Percentiles rank a stretch among this genome's conserved stretches.
Evolutionary conservation across 2,329 filamentous ascomycete genomes (phyloP).

Genomic region (Trichoderma koningiopsis): DNA sequence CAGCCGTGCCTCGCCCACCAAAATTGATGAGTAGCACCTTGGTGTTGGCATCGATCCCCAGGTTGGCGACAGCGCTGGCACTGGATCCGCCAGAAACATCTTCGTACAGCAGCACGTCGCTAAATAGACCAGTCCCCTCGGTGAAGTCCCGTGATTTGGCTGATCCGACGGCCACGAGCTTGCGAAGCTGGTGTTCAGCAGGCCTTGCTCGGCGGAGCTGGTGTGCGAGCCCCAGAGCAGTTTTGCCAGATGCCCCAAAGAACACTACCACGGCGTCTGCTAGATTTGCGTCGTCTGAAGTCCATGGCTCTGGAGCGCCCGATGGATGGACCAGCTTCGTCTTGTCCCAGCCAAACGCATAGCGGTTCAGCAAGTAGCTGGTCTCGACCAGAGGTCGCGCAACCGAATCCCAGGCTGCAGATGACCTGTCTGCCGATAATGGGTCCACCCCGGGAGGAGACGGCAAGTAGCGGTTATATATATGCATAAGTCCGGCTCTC

Average conservation of each 20-base stretch:
- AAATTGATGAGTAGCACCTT: constrained; percentile 9
- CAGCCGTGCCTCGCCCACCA: background rate
- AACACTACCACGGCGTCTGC: constrained; percentile 4
- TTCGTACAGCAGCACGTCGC: background rate
- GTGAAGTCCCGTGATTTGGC: background rate
- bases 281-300: background rate
- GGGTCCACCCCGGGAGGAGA: background rate
- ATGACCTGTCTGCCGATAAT: background rate
- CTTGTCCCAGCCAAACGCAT: constrained; percentile 2
- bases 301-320: background rate
- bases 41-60: constrained; percentile 2
- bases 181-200: background rate
- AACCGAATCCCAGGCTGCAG: background rate
- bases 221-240: background rate
- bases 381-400: background rate
- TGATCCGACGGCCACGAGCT: constrained; percentile 1
- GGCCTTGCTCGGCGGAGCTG: constrained; percentile 5
- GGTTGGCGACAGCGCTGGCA: background rate
- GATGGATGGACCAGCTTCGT: background rate
- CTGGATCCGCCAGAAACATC: background rate
- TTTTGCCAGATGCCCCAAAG: constrained; percentile 8
- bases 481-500: constrained; percentile 3
- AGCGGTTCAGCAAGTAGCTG: background rate
- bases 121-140: background rate
- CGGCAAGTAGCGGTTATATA: constrained; percentile 5